Percentiles rank a stretch among this genome's conserved stretches.
Evolutionary conservation across 2,329 filamentous ascomycete genomes (phyloP).

Genomic region (Ophiocordyceps polyrhachis-furcata): DNA sequence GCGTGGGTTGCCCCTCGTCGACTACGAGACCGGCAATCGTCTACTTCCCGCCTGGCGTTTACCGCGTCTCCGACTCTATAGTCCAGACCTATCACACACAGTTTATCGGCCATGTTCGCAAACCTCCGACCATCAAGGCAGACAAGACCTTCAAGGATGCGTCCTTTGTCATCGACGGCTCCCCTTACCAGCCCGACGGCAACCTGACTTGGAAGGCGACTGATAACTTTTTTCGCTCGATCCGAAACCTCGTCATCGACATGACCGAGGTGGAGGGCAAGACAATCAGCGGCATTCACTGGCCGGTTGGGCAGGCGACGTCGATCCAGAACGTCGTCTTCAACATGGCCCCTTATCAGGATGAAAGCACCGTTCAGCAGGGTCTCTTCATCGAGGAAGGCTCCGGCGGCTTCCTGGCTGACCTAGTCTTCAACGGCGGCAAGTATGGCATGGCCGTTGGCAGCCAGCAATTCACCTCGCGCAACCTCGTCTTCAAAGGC

Average conservation of each 20-base stretch:
- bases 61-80: conserved; percentile 61
- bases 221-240: conserved; percentile 6
- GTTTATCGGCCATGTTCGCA: conserved; percentile 62
- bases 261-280: not conserved
- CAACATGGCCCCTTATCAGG: conserved; percentile 53
- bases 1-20: conserved; percentile 55
- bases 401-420: conserved; percentile 67
- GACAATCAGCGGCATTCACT: conserved; percentile 5
- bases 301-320: conserved; percentile 9
- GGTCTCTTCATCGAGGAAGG: conserved; percentile 77
- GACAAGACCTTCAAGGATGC: not conserved
- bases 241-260: conserved; percentile 5
- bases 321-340: conserved; percentile 22
- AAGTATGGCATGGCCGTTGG: conserved; percentile 62
- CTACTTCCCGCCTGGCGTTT: conserved; percentile 83
- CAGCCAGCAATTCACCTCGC: conserved; percentile 73
- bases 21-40: conserved; percentile 73
- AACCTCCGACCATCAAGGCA: conserved; percentile 47
- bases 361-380: conserved; percentile 46
- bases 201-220: not conserved
- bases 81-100: conserved; percentile 87
- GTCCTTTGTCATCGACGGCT: conserved; percentile 4
- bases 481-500: conserved; percentile 65
- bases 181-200: conserved; percentile 3
- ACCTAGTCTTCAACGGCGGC: conserved; percentile 70